Evolutionary conservation across 176 grass and related monocot species (phyloP).

Genomic region (sorghum (Sorghum bicolor)): Sorghum_bicolor_NCBIv3 NC_012870.2:10936501-10937000

Average conservation of each 20-base stretch:
- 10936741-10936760: constrained; percentile 36
- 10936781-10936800: constrained; percentile 36
- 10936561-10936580: neutral
- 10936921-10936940: neutral
- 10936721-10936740: constrained; percentile 18
- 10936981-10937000: no score
- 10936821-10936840: neutral
- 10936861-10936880: neutral
- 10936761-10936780: constrained; percentile 33
- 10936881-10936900: neutral
- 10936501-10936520: no score
- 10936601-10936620: neutral
- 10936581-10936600: neutral
- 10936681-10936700: constrained; percentile 30
- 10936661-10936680: neutral
- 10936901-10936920: neutral
- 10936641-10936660: neutral
- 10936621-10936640: neutral
- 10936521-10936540: no score
- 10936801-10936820: neutral
- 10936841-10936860: neutral
- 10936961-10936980: neutral
- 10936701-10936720: constrained; percentile 43
- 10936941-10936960: neutral
- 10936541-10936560: no score